phyloP scores from a whole-genome alignment of 1,284 basidiomycete genomes.

The Tetrapyrgos nigripes region DNA sequence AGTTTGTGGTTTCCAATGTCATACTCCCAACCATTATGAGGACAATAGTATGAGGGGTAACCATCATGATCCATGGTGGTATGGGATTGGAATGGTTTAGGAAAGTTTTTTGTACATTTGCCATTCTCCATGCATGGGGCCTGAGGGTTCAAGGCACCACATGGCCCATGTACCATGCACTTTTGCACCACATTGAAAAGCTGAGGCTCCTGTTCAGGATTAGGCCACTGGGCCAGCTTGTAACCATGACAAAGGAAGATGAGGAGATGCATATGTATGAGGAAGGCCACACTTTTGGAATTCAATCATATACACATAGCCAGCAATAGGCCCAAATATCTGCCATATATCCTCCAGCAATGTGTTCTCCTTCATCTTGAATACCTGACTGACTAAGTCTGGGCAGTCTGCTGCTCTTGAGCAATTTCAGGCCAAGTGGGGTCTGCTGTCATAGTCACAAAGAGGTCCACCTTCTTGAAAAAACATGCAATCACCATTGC shows the following conservation, averaged over 20 bases:
- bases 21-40: conserved; percentile 37
- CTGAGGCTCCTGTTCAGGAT: conserved; percentile 39
- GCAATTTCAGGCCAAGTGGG: conserved; percentile 51
- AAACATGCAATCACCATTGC: conserved; percentile 48
- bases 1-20: conserved; percentile 24
- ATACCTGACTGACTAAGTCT: no score
- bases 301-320: conserved; percentile 51
- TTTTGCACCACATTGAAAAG: conserved; percentile 40
- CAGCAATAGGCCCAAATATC: conserved; percentile 35
- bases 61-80: no score
- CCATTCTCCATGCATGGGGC: no score
- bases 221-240: conserved; percentile 50
- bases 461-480: no score
- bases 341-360: conserved; percentile 42
- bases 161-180: conserved; percentile 55
- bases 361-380: conserved; percentile 44
- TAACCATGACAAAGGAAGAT: conserved; percentile 42
- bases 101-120: no score
- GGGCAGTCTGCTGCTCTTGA: conserved; percentile 34
- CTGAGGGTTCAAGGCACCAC: conserved; percentile 37
- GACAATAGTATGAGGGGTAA: conserved; percentile 42
- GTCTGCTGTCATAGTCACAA: conserved; percentile 56
- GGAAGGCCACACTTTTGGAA: conserved; percentile 58
- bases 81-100: no score
- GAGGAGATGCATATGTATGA: conserved; percentile 52